Base-by-base conservation (phyloP, 371 early-diverging fungal genomes). In the Mucor piriformis region DNA sequence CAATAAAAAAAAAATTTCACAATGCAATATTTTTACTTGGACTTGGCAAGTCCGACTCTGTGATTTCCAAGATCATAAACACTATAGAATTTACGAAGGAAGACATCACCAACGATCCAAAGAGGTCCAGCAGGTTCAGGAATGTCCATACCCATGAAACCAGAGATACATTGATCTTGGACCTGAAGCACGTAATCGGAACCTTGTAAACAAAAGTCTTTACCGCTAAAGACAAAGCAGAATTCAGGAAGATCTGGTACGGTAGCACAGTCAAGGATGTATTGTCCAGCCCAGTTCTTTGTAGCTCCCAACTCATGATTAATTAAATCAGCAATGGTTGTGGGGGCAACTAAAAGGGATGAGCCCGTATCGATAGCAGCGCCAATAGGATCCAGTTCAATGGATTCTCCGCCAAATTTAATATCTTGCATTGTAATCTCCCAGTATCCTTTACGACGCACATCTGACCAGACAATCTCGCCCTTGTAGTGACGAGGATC, bases 361-460 rank as follows among this genome's bases (percentile, higher is more conserved):
- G 89, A 82, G 1, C 95, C 95, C 3, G 93, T 90, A 64, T 92
- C 91, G 56, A 92, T 92, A 38, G 90, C 91, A 13, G 92, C 92
- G n/a, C 89, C 88, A 8, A 79, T 74, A 52, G 74, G 73, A 10
- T 75, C 75, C 23, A 88, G 35, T 33, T 77, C 76, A 38, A 91
- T 63, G 6, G 74, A 70, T 18, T 88, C 87, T 21, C 84, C 90
- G 56, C 85, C 93, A 50, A 96, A 81, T 33, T 70, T 73, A 47
- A 93, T 81, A 58, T 83, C 73, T 61, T 88, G 79, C 29, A 97
- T 72, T 29, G 86, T 85, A 21, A 96, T 93, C 73, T 96, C 95
- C 97, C 97, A 97, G 80, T 97, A 96, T 0, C 89, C 95, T 77
- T 93, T 92, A 59, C 95, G 88, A 37, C 82, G 81, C 33, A 97